phyloP scores from a whole-genome alignment of 495 filamentous ascomycete species.

The Neurospora tetrasperma region DNA sequence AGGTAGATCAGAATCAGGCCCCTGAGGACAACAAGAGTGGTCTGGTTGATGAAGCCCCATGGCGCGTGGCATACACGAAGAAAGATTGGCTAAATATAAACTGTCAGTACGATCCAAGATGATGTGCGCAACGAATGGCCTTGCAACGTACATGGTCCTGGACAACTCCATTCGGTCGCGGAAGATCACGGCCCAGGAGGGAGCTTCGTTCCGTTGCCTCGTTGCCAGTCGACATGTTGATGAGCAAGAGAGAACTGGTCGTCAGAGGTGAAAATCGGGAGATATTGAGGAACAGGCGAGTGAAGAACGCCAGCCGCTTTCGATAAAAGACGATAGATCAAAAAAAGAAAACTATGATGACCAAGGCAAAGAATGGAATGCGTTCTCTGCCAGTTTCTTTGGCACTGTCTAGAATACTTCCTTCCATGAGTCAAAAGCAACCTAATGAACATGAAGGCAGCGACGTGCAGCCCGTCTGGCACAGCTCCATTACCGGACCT shows the following conservation, averaged over 20 bases:
- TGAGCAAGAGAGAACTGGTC: not conserved
- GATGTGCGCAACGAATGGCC: not conserved
- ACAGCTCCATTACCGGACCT: not conserved
- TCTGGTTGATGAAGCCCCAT: slow-evolving; percentile 35
- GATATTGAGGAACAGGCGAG: not conserved
- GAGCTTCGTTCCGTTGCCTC: not conserved
- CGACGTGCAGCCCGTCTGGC: not conserved
- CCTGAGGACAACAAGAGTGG: slow-evolving; percentile 29
- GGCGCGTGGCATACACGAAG: slow-evolving; percentile 43
- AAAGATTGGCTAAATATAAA: slow-evolving; percentile 31
- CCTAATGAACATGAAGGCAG: not conserved
- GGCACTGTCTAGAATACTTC: not conserved
- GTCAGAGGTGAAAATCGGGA: not conserved
- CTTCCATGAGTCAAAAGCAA: not conserved
- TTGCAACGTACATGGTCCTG: slow-evolving; percentile 25
- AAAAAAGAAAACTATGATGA: not conserved
- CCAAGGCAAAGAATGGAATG: not conserved
- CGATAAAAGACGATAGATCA: not conserved
- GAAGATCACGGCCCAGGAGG: not conserved
- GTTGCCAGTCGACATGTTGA: not conserved
- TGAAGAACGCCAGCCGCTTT: not conserved
- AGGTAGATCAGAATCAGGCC: slow-evolving; percentile 35
- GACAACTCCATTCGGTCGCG: not conserved
- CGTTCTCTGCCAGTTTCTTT: not conserved
- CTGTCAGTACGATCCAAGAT: slow-evolving; percentile 7